phyloP scores from a whole-genome alignment of 495 filamentous ascomycete species.

The Talaromyces proteolyticus region DNA sequence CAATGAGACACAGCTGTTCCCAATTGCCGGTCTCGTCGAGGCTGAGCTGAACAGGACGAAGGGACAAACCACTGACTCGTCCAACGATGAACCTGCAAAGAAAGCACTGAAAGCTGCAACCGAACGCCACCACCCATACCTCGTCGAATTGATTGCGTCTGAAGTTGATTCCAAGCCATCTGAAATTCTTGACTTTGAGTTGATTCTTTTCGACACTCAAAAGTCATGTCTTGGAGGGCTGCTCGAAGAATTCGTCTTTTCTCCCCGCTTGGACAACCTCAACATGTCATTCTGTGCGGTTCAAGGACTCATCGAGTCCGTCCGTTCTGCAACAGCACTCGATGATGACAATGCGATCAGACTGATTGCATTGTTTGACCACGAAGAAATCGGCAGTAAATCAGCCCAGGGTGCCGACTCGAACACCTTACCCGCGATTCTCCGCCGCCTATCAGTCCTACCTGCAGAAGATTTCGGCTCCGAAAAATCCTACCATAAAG shows the following conservation, averaged over 20 bases:
- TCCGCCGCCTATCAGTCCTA: slow-evolving; percentile 80
- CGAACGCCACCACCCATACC: slow-evolving; percentile 83
- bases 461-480: slow-evolving; percentile 42
- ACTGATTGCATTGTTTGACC: slow-evolving; percentile 88
- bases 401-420: slow-evolving; percentile 93
- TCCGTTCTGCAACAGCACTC: slow-evolving; percentile 54
- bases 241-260: slow-evolving; percentile 91
- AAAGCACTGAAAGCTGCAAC: slow-evolving; percentile 68
- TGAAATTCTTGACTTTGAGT: slow-evolving; percentile 88
- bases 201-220: slow-evolving; percentile 94
- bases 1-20: slow-evolving; percentile 93
- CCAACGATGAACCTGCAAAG: slow-evolving; percentile 47
- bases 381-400: slow-evolving; percentile 91
- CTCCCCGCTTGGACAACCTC: slow-evolving; percentile 86
- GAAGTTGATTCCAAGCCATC: slow-evolving; percentile 61
- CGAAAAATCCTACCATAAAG: slow-evolving; percentile 44
- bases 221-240: slow-evolving; percentile 82
- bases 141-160: slow-evolving; percentile 81
- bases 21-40: slow-evolving; percentile 81
- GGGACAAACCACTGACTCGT: slow-evolving; percentile 27
- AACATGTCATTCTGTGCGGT: slow-evolving; percentile 90
- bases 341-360: slow-evolving; percentile 77
- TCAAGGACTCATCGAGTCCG: slow-evolving; percentile 72
- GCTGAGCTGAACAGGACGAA: slow-evolving; percentile 76
- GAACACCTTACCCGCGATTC: slow-evolving; percentile 81